Evolutionary conservation across 306 rosid genomes (phyloP), one percentile per base, ranked within the genome.

Genomic region (Vigna reflexopilosa): DNA sequence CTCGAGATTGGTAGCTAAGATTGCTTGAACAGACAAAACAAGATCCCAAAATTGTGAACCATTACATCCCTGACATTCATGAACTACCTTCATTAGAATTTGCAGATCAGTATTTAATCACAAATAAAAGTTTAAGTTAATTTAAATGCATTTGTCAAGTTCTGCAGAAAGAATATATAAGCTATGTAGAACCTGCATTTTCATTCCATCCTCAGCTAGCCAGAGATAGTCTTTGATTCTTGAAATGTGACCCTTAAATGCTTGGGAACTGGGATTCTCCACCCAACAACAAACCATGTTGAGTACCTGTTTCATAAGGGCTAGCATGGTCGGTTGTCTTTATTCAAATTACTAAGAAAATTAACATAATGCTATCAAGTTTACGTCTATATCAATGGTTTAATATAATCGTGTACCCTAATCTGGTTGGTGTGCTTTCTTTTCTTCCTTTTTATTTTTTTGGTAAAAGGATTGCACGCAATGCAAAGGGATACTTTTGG

Each of bases 131-230:
- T 28, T 28, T 13, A 67, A 77, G 16, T 42, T 6, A 47, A 68
- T 57, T 12, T 42, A 57, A 34, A 44, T n/a, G 52, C 62, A 49
- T 69, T 70, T 58, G 22, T 49, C 14, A 49, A 61, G 3, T 47
- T 71, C 1, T 15, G 64, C 9, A 68, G 2, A 17, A 65, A 77
- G 5, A 4, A 66, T n/a, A 3, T n/a, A 2, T n/a, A 78, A 20
- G 51, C 22, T 7, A 13, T 36, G 48, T 57, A 47, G 72, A 52
- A 88, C 97, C 94, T 90, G 97, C 96, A 93, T 89, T 88, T 93
- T 93, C 93, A 93, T 82, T 67, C 97, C 97, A 81, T 93, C 97
- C 85, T 93, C 97, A 3, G 96, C 97, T 9, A 93, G 61, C 97
- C 96, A 93, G 8, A 89, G 89, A 81, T 90, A 93, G 62, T 93